Percentiles rank a stretch among this genome's conserved stretches.
These are phyloP conservation scores for Dactylellina cionopaga DNA, from an alignment of 2,329 filamentous ascomycete species.

Conservation along the genomic window DNA sequence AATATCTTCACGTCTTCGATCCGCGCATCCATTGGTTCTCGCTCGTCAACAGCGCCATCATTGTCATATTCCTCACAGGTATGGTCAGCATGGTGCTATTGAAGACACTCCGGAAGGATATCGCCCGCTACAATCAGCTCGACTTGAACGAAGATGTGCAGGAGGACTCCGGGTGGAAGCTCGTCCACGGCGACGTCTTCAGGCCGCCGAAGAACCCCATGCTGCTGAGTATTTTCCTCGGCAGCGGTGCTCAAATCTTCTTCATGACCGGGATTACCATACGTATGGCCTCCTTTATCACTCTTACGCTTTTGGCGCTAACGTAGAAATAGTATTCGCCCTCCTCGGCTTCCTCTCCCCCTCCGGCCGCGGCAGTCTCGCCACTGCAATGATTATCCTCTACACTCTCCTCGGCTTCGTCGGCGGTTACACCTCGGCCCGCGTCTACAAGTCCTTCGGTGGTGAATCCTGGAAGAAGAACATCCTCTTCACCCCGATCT, in stretches of 20 bases:
- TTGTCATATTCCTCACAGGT: constrained; percentile 88
- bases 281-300: constrained; percentile 60
- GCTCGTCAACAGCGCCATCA: constrained; percentile 92
- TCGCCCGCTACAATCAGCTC: constrained; percentile 93
- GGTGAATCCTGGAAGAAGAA: constrained; percentile 95
- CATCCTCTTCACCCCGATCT: constrained; percentile 84
- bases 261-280: constrained; percentile 98
- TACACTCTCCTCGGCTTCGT: constrained; percentile 94
- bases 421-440: constrained; percentile 86
- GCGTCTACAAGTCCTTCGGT: constrained; percentile 92
- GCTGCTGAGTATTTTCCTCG: constrained; percentile 84
- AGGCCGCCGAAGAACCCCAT: constrained; percentile 84
- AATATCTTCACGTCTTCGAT: constrained; percentile 96
- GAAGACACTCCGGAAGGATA: constrained; percentile 90
- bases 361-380: constrained; percentile 91
- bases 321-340: constrained; percentile 71
- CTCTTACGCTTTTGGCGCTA: constrained; percentile 20
- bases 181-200: constrained; percentile 98
- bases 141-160: constrained; percentile 94
- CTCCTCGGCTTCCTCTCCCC: constrained; percentile 94
- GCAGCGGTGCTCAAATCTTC: constrained; percentile 94
- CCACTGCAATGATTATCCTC: constrained; percentile 89
- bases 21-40: constrained; percentile 99
- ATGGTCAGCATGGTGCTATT: constrained; percentile 94
- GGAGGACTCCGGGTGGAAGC: constrained; percentile 98